Conservation (phyloP, 1,284 basidiomycete genomes). For the Marasmius sp. region DNA sequence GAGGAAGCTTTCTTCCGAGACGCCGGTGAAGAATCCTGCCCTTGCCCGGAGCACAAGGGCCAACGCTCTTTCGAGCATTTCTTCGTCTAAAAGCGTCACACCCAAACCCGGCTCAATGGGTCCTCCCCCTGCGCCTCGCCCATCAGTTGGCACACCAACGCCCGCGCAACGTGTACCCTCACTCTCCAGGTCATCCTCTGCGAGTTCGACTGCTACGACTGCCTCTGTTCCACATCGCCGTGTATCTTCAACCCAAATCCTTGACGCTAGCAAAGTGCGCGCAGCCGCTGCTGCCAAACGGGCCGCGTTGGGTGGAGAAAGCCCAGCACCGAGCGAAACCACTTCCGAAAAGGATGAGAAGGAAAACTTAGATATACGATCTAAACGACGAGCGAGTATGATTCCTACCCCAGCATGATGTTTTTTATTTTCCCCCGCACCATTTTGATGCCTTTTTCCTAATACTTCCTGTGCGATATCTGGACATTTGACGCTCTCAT, state of each 20-base stretch:
- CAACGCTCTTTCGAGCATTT: background rate
- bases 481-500: background rate
- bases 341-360: slow-evolving; percentile 10
- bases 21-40: slow-evolving; percentile 1
- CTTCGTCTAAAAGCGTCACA: slow-evolving; percentile 1
- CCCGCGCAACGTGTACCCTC: slow-evolving; percentile 7
- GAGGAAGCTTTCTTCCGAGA: slow-evolving; percentile 12
- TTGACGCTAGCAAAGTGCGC: slow-evolving; percentile 5
- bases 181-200: slow-evolving; percentile 4
- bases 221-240: slow-evolving; percentile 5
- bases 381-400: slow-evolving; percentile 2
- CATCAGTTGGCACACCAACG: slow-evolving; percentile 10
- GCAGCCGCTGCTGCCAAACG: slow-evolving; percentile 1
- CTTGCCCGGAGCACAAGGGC: slow-evolving; percentile 10
- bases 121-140: slow-evolving; percentile 5
- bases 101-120: slow-evolving; percentile 10
- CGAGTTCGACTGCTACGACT: slow-evolving; percentile 1
- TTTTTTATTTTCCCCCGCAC: background rate
- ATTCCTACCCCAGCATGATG: slow-evolving; percentile 11
- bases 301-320: background rate
- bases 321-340: background rate
- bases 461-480: background rate
- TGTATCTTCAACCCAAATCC: background rate
- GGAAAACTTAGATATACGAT: slow-evolving; percentile 6
- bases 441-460: background rate